Evolutionary conservation across 805 yeast species (phyloP).

Genomic region (Suhomyces emberorum): DNA sequence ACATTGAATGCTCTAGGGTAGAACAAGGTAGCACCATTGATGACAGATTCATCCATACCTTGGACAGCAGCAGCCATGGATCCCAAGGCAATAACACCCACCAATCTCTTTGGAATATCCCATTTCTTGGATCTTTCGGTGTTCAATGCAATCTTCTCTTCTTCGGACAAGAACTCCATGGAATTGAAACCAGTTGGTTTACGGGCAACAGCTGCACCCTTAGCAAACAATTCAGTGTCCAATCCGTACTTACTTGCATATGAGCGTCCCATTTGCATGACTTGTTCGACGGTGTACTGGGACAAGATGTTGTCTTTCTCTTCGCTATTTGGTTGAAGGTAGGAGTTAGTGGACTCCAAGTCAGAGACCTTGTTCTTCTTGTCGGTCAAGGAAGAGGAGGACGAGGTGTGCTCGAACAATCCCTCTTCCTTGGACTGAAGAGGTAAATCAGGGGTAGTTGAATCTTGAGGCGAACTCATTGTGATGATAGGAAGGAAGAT

Average conservation of each 20-base stretch:
- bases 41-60: constrained; percentile 73
- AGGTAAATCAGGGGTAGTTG: too few relatives aligned
- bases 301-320: constrained; percentile 46
- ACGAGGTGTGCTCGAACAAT: constrained; percentile 11
- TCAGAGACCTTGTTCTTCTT: constrained; percentile 9
- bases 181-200: constrained; percentile 54
- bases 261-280: constrained; percentile 65
- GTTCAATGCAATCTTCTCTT: constrained; percentile 49
- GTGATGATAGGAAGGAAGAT: not conserved
- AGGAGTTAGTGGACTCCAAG: constrained; percentile 6
- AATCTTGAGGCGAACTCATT: too few relatives aligned
- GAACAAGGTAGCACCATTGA: constrained; percentile 63
- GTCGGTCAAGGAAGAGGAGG: constrained; percentile 11
- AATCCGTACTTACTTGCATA: constrained; percentile 56
- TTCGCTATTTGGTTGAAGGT: constrained; percentile 11
- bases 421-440: too few relatives aligned
- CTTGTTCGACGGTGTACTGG: constrained; percentile 60
- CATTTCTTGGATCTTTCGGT: constrained; percentile 42
- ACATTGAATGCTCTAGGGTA: constrained; percentile 58
- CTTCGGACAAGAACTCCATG: constrained; percentile 47
- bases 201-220: constrained; percentile 60
- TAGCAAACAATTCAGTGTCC: constrained; percentile 57
- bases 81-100: constrained; percentile 54
- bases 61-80: constrained; percentile 71
- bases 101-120: constrained; percentile 46